Conservation (phyloP, 1,284 basidiomycete genomes). For the Tylopilus sp. region DNA sequence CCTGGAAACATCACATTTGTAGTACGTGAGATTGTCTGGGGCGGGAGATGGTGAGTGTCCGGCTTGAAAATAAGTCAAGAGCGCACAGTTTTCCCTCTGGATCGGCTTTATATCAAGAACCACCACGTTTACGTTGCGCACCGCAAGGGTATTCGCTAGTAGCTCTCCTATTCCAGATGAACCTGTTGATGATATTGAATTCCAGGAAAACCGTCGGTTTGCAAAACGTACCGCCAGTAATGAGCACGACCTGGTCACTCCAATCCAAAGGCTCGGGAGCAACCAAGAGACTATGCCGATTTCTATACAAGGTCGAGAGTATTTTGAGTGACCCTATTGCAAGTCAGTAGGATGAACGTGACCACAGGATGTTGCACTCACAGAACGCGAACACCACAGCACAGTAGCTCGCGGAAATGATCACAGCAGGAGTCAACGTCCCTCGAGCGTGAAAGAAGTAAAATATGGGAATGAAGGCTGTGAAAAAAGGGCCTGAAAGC, state of each 20-base stretch:
- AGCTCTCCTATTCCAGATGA: constrained; percentile 86
- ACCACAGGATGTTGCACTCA: constrained; percentile 37
- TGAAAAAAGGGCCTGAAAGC: constrained; percentile 72
- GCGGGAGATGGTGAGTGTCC: neutral
- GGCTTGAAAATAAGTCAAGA: constrained; percentile 1
- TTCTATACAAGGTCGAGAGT: constrained; percentile 68
- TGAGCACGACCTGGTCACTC: constrained; percentile 81
- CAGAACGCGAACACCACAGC: constrained; percentile 58
- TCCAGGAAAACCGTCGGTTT: neutral
- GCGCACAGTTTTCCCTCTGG: constrained; percentile 68
- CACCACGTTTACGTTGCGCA: constrained; percentile 77
- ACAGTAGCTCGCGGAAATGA: constrained; percentile 52
- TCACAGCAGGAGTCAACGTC: constrained; percentile 48
- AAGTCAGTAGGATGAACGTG: constrained; percentile 6
- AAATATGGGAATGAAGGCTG: constrained; percentile 72
- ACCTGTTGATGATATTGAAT: constrained; percentile 44
- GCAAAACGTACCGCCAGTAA: constrained; percentile 74
- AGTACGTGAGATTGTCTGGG: constrained; percentile 75
- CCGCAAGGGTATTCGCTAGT: constrained; percentile 78
- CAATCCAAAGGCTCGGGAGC: constrained; percentile 65
- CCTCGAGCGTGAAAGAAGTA: constrained; percentile 66
- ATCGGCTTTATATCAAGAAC: constrained; percentile 82
- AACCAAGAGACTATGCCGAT: constrained; percentile 62
- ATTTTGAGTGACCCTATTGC: constrained; percentile 62
- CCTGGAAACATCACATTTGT: constrained; percentile 87